Conservation (phyloP, 176 grass and related monocot genomes). For the Triticum turgidum region DNA sequence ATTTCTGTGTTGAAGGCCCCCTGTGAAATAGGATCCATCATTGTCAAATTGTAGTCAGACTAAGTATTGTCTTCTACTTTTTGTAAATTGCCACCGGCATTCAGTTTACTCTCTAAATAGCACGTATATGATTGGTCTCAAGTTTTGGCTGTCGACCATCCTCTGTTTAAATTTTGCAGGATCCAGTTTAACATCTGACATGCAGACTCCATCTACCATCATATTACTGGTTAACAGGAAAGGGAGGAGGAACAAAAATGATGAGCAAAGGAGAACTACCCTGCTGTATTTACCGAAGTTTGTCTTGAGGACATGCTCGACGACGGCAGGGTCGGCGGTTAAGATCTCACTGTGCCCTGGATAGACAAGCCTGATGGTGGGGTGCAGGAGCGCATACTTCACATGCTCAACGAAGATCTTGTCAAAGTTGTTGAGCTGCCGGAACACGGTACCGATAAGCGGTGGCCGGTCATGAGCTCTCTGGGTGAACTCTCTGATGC, state of each 20-base stretch:
- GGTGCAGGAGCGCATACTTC: constrained; percentile 11
- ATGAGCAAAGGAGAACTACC: constrained; percentile 14
- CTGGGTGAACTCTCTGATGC: constrained; percentile 21
- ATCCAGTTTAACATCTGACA: not conserved
- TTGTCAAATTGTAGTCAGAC: not conserved
- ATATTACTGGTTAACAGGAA: not conserved
- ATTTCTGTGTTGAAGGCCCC: constrained; percentile 2
- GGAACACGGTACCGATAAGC: constrained; percentile 32
- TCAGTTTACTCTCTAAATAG: not conserved
- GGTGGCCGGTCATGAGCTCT: constrained; percentile 25
- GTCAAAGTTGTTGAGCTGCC: constrained; percentile 38
- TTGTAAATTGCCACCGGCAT: not conserved
- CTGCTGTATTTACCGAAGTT: constrained; percentile 65
- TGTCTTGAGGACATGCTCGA: constrained; percentile 54
- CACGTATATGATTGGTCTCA: not conserved
- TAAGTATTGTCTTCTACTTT: not conserved
- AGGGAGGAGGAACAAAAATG: not conserved
- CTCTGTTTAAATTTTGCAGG: not conserved
- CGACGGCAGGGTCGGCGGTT: constrained; percentile 36
- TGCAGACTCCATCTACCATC: not conserved
- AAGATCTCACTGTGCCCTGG: constrained; percentile 27
- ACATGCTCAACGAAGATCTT: constrained; percentile 47
- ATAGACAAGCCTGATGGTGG: constrained; percentile 38
- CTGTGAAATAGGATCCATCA: constrained; percentile 19
- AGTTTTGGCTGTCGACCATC: not conserved